Evolutionary conservation across 306 rosid species (phyloP), one percentile per base, ranked within the genome.

Genomic region (Trifolium dubium): DNA sequence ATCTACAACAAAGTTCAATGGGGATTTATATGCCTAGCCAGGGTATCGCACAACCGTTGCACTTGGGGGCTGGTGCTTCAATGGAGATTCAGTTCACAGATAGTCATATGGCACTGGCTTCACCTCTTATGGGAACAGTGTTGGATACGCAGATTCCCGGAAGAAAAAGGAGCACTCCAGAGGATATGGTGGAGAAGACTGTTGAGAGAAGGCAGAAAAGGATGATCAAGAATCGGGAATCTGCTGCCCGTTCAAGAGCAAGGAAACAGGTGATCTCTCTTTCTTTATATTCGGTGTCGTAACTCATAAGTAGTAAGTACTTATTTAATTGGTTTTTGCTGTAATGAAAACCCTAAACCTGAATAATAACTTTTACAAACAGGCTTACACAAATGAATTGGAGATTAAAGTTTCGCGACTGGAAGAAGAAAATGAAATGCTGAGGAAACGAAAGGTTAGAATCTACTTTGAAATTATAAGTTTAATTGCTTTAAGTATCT

Each of bases 161-260:
- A 59, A 89, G 98, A 79, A 95, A 95, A 86, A 88, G 97, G 74
- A 85, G 85, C 69, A 51, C 82, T 4, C 82, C 96, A 0, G 99
- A 85, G 58, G 92, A 88, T 71, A 77, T 89, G 67, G 81, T 95
- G 3, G 98, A 88, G 89, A 95, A 80, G 80, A 92, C 96, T 28
- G 98, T 92, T 10, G 99, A 92, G 83, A 85, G 99, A 82, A 86
- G 99, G 82, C 99, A 95, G 67, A 95, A 95, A 78, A 84, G 99
- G 80, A 95, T 95, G 99, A 95, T 95, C 53, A 95, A 95, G 84
- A 95, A 95, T 72, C 84, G 99, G 61, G 99, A 92, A 86, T 95
- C 99, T 64, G 99, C 99, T 58, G 98, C 99, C 23, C 99, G 99
- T 53, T 95, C 99, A 54, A 89, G 99, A 74, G 98, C 98, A 40